Conservation (phyloP, 2,329 filamentous ascomycete species). For the Fusarium praegraminearum region DNA sequence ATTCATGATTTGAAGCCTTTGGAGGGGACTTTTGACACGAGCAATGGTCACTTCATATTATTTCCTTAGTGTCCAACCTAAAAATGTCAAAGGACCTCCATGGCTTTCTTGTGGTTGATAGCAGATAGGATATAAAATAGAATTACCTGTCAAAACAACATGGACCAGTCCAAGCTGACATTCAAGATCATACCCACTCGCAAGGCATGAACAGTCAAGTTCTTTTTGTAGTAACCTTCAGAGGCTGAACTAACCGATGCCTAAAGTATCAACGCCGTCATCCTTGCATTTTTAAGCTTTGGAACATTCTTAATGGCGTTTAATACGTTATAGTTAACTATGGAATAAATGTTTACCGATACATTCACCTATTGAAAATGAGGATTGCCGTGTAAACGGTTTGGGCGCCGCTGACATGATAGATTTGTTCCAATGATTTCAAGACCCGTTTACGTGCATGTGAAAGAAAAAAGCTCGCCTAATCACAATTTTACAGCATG, state of each 20-base stretch:
- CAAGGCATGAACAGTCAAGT: not conserved
- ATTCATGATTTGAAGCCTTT: no score
- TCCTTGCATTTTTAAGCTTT: not conserved
- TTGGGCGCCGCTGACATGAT: not conserved
- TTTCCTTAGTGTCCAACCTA: not conserved
- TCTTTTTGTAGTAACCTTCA: not conserved
- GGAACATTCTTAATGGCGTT: not conserved
- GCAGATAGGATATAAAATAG: not conserved
- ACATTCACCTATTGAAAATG: not conserved
- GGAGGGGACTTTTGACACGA: not conserved
- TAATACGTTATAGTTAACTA: not conserved
- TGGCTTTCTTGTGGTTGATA: not conserved
- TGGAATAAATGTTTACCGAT: not conserved
- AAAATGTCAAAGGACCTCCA: not conserved
- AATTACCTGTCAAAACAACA: not conserved
- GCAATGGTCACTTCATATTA: not conserved
- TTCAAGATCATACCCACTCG: not conserved
- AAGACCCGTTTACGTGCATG: not conserved
- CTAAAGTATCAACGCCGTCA: not conserved
- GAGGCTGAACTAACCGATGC: not conserved
- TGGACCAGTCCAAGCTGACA: not conserved
- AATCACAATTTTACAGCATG: not conserved
- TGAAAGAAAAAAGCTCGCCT: not conserved
- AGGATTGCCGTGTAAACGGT: not conserved
- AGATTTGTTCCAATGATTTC: no score